Base-by-base conservation (phyloP, 371 early-diverging fungal genomes). In the Mortierella sp. region DNA sequence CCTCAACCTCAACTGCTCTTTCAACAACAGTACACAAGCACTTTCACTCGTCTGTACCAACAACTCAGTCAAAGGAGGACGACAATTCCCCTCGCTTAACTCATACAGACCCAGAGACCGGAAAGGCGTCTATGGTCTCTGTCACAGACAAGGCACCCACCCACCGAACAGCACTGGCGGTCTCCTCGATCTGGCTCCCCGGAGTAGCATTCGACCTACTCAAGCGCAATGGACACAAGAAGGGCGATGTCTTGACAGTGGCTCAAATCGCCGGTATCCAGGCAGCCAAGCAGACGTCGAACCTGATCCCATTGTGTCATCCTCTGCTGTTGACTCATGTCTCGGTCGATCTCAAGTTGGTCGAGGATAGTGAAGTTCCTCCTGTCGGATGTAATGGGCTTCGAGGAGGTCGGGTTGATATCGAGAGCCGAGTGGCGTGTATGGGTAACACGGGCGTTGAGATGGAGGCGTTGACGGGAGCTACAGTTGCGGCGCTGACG, bases 241-340 rank as follows among this genome's bases (percentile, higher is more conserved):
- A 97, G 80, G 98, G 98, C 24, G 97, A 97, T 82, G 97, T 97
- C 3, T 88, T 98, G 52, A 92, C 94, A 0, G 97, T 97, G 4
- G 97, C 98, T 2, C 96, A 96, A 80, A 93, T 97, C 7, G 97
- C 98, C 0, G 98, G 97, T 0, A 97, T 98, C 72, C 94, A 96
- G 81, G 98, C 96, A 7, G 98, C 97, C 50, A 98, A 98, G 85
- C 90, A 89, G 73, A 97, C 98, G 2, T 91, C 94, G 16, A 89
- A 92, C 54, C 82, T 97, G 73, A 96, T 98, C 71, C 98, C 98
- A 0, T 90, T 98, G 9, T 97, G 98, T 80, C 98, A 98, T 84
- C 97, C 97, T 0, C 80, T 98, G 16, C 73, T 89, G n/a, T 81
- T 98, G n/a, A 91, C 94, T 13, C 89, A 94, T 34, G 92, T 96